phyloP scores from a whole-genome alignment of 2,329 filamentous ascomycete genomes.

The Akanthomyces lecanii region DNA sequence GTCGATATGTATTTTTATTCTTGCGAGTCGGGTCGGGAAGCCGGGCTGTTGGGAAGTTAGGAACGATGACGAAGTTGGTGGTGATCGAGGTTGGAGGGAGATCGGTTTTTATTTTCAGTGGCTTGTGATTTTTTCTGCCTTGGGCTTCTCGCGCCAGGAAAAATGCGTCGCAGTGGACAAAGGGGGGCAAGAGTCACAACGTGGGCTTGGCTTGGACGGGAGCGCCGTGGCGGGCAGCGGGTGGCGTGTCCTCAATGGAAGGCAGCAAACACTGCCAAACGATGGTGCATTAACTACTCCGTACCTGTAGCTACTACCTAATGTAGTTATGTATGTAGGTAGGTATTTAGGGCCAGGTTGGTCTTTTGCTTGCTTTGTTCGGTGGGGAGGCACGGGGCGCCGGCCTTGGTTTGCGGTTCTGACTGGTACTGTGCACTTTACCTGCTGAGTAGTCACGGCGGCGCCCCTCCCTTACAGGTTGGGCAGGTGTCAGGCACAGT shows the following conservation, averaged over 20 bases:
- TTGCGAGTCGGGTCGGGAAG: conserved; percentile 1
- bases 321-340: too few species aligned
- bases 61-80: conserved; percentile 4
- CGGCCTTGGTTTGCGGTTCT: neutral
- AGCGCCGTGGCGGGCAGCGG: neutral
- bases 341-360: too few species aligned
- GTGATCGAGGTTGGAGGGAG: neutral
- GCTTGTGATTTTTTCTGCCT: neutral
- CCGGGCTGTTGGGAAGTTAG: neutral
- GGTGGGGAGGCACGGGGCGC: neutral
- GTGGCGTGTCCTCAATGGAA: neutral
- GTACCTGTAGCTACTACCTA: too few species aligned
- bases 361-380: neutral
- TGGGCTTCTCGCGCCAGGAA: neutral
- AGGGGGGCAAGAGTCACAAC: conserved; percentile 10
- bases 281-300: too few species aligned
- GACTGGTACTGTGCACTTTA: neutral
- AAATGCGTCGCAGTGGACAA: neutral
- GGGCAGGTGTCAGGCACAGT: neutral
- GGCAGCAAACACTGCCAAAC: neutral
- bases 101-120: conserved; percentile 6
- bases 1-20: neutral
- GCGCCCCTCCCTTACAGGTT: neutral
- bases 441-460: neutral
- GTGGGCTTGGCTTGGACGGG: conserved; percentile 9